Evolutionary conservation across 169 alveolate genomes (phyloP).

Genomic region (Eimeria praecox): DNA sequence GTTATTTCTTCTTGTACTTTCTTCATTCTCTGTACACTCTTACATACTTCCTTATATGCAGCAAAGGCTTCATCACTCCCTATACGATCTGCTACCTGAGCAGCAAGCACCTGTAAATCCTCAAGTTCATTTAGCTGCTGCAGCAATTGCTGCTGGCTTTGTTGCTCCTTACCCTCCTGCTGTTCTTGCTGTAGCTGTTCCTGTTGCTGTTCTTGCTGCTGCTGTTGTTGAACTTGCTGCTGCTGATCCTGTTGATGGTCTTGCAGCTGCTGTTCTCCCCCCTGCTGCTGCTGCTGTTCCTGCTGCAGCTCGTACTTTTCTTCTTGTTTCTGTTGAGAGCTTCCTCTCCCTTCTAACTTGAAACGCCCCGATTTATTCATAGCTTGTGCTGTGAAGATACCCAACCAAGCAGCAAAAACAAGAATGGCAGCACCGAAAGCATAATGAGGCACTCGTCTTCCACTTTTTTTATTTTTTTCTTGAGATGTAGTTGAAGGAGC

Average conservation of each 20-base stretch:
- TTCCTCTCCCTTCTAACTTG: background rate
- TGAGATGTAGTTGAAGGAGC: background rate
- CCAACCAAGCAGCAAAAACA: background rate
- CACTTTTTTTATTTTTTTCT: background rate
- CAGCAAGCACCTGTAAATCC: background rate
- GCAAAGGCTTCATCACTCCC: background rate
- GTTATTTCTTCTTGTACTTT: background rate
- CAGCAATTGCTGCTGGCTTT: conserved; percentile 5
- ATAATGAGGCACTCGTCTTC: background rate
- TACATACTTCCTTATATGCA: background rate
- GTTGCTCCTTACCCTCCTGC: background rate
- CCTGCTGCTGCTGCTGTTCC: conserved; percentile 15
- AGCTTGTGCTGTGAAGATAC: background rate
- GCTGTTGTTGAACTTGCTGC: conserved; percentile 42
- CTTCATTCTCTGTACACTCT: background rate
- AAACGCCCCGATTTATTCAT: background rate
- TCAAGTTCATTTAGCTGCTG: background rate
- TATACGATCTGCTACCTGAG: background rate
- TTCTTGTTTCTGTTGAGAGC: background rate
- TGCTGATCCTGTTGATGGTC: background rate
- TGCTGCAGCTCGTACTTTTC: conserved; percentile 34
- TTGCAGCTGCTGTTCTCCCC: background rate
- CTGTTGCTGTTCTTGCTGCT: background rate
- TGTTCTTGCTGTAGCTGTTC: background rate
- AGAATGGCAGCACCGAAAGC: background rate